Conservation (phyloP, 768 basidiomycete genomes). For the Pleurotus sapidus region DNA sequence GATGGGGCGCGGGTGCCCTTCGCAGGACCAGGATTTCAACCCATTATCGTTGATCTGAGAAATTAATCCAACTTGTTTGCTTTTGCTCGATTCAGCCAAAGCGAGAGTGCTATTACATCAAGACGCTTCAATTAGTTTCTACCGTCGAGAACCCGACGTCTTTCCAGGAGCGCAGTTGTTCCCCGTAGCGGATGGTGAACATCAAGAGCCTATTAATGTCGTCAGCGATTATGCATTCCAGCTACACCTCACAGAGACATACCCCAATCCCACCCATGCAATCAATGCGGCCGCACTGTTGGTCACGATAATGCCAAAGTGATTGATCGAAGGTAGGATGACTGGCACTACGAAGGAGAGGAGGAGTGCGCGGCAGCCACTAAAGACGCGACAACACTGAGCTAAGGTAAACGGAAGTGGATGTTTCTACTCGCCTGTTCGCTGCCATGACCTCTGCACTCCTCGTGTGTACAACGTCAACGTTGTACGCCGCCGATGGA, state of each 20-base stretch:
- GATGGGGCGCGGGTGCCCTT: constrained; percentile 22
- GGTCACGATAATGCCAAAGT: constrained; percentile 41
- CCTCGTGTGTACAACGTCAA: constrained; percentile 45
- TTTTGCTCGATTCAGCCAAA: not conserved
- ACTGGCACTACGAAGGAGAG: constrained; percentile 28
- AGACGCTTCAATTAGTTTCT: not conserved
- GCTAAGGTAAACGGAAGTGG: not conserved
- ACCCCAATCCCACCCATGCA: constrained; percentile 43
- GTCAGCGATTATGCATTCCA: no score
- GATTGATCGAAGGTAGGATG: constrained; percentile 42
- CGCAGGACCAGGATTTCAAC: constrained; percentile 40
- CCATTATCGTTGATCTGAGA: constrained; percentile 41
- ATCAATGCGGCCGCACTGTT: constrained; percentile 35
- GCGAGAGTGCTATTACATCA: not conserved
- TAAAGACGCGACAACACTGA: not conserved
- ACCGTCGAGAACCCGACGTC: constrained; percentile 42
- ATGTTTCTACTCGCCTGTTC: constrained; percentile 22
- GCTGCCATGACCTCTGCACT: constrained; percentile 52
- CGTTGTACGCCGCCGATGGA: constrained; percentile 42
- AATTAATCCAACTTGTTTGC: constrained; percentile 16
- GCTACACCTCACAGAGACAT: constrained; percentile 12
- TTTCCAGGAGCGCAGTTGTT: constrained; percentile 41
- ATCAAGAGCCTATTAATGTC: constrained; percentile 35
- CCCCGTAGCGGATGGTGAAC: constrained; percentile 44
- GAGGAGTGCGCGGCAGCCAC: constrained; percentile 31